These are phyloP conservation scores for Avena eriantha DNA, from an alignment of 176 grass and related monocot genomes.

Conservation along the genomic window DNA sequence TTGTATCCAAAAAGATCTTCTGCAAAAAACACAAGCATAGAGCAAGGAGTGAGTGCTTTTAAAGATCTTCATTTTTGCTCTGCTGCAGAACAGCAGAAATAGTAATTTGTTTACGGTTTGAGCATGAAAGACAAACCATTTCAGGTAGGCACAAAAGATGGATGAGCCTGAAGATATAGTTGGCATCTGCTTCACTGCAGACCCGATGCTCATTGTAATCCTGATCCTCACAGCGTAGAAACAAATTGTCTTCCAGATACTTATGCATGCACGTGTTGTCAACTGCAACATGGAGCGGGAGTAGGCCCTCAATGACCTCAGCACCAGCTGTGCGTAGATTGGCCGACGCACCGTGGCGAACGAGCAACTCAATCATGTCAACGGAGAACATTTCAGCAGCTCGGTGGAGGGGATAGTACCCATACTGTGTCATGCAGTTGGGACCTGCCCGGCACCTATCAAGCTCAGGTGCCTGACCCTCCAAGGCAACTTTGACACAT, in stretches of 20 bases:
- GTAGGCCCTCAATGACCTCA: slow-evolving; percentile 30
- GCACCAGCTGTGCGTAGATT: slow-evolving; percentile 33
- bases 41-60: not conserved
- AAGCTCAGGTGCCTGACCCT: slow-evolving; percentile 26
- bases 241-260: slow-evolving; percentile 41
- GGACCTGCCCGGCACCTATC: not conserved
- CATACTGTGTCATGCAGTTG: slow-evolving; percentile 37
- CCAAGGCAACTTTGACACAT: not conserved
- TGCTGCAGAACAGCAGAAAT: not conserved
- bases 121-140: slow-evolving; percentile 15
- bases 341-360: not conserved
- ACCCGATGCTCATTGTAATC: not conserved
- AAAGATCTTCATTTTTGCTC: not conserved
- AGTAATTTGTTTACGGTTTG: not conserved
- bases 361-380: slow-evolving; percentile 42
- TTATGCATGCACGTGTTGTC: slow-evolving; percentile 42
- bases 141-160: slow-evolving; percentile 37
- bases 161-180: slow-evolving; percentile 35
- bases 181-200: not conserved
- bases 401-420: slow-evolving; percentile 34
- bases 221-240: not conserved
- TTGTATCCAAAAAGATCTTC: not conserved
- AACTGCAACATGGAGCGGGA: slow-evolving; percentile 43
- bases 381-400: slow-evolving; percentile 39
- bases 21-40: not conserved